Evolutionary conservation across 345 rosid species (phyloP).

Genomic region (Hypericum perforatum): DNA sequence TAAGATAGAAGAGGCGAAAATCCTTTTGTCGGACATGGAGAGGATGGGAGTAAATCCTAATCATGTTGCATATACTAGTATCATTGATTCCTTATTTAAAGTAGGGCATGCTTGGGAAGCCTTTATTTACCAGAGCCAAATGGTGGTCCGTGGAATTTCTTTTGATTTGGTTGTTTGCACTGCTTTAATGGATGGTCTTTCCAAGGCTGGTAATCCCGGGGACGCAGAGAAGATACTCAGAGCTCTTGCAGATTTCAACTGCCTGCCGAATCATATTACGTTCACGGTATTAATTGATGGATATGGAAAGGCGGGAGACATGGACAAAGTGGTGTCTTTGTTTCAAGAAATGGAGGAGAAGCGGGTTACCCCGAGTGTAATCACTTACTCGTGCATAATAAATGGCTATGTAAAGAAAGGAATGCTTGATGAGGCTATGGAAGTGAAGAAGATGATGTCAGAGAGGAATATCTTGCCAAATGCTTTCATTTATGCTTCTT

Average conservation of each 20-base stretch:
- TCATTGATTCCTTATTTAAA: slow-evolving; percentile 62
- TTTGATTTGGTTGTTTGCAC: slow-evolving; percentile 75
- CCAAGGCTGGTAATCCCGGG: slow-evolving; percentile 44
- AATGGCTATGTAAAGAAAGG: slow-evolving; percentile 65
- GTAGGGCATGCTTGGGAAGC: slow-evolving; percentile 41
- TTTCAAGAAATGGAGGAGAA: slow-evolving; percentile 52
- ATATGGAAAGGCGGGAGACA: slow-evolving; percentile 57
- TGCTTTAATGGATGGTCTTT: slow-evolving; percentile 64
- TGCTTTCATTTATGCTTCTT: slow-evolving; percentile 38
- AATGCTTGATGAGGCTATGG: slow-evolving; percentile 58
- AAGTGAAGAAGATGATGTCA: slow-evolving; percentile 45
- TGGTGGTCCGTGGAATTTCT: slow-evolving; percentile 61
- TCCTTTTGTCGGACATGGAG: slow-evolving; percentile 59
- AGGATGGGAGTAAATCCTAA: slow-evolving; percentile 57
- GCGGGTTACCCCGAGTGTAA: slow-evolving; percentile 37
- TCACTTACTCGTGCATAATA: slow-evolving; percentile 60
- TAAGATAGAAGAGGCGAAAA: slow-evolving; percentile 44
- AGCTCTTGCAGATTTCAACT: slow-evolving; percentile 33
- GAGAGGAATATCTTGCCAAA: slow-evolving; percentile 42
- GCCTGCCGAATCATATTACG: slow-evolving; percentile 44
- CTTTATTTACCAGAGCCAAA: slow-evolving; percentile 58
- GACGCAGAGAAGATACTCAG: slow-evolving; percentile 53
- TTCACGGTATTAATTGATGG: slow-evolving; percentile 73
- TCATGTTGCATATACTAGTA: slow-evolving; percentile 54
- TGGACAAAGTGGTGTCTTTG: slow-evolving; percentile 40